Evolutionary conservation across 169 alveolate species (phyloP), one percentile per base, ranked within the genome.

Genomic region (Plasmodium adleri): DNA sequence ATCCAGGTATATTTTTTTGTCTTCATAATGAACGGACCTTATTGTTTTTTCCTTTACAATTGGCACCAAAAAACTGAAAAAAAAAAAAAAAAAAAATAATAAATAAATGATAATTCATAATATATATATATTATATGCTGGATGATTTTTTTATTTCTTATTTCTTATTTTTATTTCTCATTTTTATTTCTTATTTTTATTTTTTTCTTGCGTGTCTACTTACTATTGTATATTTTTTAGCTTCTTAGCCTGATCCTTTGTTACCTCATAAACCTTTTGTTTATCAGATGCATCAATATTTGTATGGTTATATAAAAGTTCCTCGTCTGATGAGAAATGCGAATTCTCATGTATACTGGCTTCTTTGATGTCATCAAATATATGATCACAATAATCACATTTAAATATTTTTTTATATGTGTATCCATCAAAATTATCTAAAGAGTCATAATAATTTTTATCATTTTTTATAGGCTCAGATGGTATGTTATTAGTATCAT

Each of bases 41-140:
- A 86, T 86, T n/a, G 92, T 86, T 72, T 72, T 86, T 59, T 86
- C 92, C 58, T 86, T 86, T 50, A 86, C 71, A 7, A 86, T 86
- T 12, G 92, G 92, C 39, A 86, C 50, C 58, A 71, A 86, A 64
- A 86, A 86, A 71, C 92, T 86, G 87, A 6, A 47, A 5, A 22
- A 45, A 43, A 10, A 56, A 20, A 32, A 59, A n/a, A 43, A 43
- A 58, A 54, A 28, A 66, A 70, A 17, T n/a, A 13, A 54, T 50
- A 50, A 13, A n/a, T 13, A n/a, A 20, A 9, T 6, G 0, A 54
- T 54, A 15, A 54, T 54, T 13, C 0, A 52, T n/a, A 52, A 52
- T 10, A 52, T 52, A 52, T 56, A 10, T 56, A 56, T 56, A 56
- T 56, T 15, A 56, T 15, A 56, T 56, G 8, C 9, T 56, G n/a